A percentile compares a stretch with the other conserved stretches of the same genome.
Evolutionary conservation across 2,329 filamentous ascomycete species (phyloP).

Genomic region (Leptographium radiaticola): DNA sequence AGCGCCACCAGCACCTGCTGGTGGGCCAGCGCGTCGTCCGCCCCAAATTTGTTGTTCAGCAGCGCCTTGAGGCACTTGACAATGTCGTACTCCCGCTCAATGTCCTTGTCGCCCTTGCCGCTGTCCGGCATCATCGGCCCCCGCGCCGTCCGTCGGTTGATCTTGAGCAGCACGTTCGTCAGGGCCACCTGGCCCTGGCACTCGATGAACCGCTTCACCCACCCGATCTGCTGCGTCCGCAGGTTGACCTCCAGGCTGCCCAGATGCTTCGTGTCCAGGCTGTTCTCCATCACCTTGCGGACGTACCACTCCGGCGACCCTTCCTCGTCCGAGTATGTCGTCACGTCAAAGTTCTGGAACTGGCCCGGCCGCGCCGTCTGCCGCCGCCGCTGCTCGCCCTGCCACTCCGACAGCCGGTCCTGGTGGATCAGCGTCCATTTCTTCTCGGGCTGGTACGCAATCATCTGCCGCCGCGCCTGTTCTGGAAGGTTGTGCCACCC

Average conservation of each 20-base stretch:
- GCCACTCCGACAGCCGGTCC: slow-evolving; percentile 83
- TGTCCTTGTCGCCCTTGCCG: slow-evolving; percentile 56
- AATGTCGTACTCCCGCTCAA: slow-evolving; percentile 92
- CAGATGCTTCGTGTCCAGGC: slow-evolving; percentile 79
- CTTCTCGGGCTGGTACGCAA: slow-evolving; percentile 84
- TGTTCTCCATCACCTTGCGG: slow-evolving; percentile 90
- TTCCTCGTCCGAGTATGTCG: slow-evolving; percentile 79
- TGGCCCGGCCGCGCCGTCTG: slow-evolving; percentile 61
- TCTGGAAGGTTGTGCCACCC: slow-evolving; percentile 96
- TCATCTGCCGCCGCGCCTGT: slow-evolving; percentile 88
- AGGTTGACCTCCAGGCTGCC: slow-evolving; percentile 89
- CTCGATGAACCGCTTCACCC: slow-evolving; percentile 94
- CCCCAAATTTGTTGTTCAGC: slow-evolving; percentile 99
- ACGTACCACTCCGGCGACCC: slow-evolving; percentile 98
- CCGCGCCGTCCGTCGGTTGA: slow-evolving; percentile 73
- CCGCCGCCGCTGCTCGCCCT: slow-evolving; percentile 84
- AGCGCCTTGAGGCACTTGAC: slow-evolving; percentile 93
- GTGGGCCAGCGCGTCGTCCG: slow-evolving; percentile 84
- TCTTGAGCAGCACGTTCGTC: slow-evolving; percentile 84
- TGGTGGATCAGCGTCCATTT: slow-evolving; percentile 98
- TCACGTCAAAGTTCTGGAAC: slow-evolving; percentile 55
- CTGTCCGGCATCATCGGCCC: slow-evolving; percentile 54
- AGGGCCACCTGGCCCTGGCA: slow-evolving; percentile 93
- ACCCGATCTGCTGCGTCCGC: slow-evolving; percentile 90
- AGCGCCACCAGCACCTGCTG: slow-evolving; percentile 83